Conservation (phyloP, 768 basidiomycete genomes). For the Neoboletus brunneissimus region DNA sequence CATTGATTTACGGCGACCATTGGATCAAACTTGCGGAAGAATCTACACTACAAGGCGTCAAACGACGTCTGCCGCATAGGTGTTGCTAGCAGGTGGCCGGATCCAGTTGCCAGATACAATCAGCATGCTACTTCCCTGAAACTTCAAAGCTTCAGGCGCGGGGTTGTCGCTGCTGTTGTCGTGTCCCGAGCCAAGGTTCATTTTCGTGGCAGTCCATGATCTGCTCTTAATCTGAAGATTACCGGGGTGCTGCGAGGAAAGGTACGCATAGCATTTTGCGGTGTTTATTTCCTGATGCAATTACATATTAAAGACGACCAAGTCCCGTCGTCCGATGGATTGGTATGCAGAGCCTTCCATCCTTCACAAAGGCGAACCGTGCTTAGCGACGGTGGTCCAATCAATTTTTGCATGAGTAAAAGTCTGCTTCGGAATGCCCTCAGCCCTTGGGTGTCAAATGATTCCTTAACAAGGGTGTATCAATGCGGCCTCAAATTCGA, state of each 20-base stretch:
- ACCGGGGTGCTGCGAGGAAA: background rate
- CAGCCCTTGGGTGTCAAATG: background rate
- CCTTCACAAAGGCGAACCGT: background rate
- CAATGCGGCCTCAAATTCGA: background rate
- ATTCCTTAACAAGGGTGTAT: background rate
- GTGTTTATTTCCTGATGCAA: background rate
- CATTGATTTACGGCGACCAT: background rate
- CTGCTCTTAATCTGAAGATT: background rate
- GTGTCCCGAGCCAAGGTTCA: background rate
- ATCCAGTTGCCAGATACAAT: too few species aligned
- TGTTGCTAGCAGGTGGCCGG: too few species aligned
- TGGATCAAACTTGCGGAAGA: background rate
- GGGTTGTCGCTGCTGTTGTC: background rate
- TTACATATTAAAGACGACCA: background rate
- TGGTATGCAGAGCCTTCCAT: background rate
- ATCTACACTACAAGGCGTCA: background rate
- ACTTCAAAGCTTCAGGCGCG: too few species aligned
- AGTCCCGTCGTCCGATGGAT: background rate
- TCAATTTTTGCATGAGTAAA: background rate
- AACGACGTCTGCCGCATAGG: too few species aligned
- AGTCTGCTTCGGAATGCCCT: background rate
- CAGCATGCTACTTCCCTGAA: too few species aligned
- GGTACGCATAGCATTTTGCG: background rate
- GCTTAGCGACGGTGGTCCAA: background rate
- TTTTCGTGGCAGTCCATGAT: background rate